Evolutionary conservation across 2,329 filamentous ascomycete genomes (phyloP).

Genomic region (Didymella arachidicola): DNA sequence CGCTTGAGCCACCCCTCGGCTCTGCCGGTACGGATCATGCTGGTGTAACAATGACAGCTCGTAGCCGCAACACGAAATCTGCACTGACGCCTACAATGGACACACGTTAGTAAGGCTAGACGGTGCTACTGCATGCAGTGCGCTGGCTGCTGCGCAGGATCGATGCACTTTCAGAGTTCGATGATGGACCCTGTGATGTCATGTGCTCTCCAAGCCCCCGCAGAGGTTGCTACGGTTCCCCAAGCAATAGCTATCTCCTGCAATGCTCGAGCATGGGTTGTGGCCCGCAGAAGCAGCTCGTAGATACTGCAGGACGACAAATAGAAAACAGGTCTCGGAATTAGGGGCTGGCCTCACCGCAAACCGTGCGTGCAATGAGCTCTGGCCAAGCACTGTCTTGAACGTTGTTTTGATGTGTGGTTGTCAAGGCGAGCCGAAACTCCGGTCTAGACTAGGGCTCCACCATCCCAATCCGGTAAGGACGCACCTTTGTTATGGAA

Average conservation of each 20-base stretch:
- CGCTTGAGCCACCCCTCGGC: slow-evolving; percentile 60
- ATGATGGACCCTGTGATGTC: slow-evolving; percentile 38
- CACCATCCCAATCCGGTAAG: slow-evolving; percentile 27
- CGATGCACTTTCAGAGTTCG: slow-evolving; percentile 10
- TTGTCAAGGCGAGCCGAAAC: slow-evolving; percentile 36
- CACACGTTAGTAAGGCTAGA: not conserved
- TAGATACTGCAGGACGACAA: slow-evolving; percentile 20
- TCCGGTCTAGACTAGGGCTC: slow-evolving; percentile 20
- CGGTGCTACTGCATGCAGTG: slow-evolving; percentile 4
- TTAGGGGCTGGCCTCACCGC: slow-evolving; percentile 30
- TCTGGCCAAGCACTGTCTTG: slow-evolving; percentile 30
- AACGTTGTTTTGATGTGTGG: slow-evolving; percentile 35
- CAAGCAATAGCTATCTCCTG: slow-evolving; percentile 16
- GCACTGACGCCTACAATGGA: slow-evolving; percentile 1
- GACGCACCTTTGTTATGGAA: slow-evolving; percentile 19
- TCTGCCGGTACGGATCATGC: slow-evolving; percentile 57
- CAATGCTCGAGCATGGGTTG: slow-evolving; percentile 8
- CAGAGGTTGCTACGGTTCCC: slow-evolving; percentile 22
- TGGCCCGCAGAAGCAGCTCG: slow-evolving; percentile 10
- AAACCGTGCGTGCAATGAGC: slow-evolving; percentile 24
- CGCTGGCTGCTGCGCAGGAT: slow-evolving; percentile 1
- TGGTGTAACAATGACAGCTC: slow-evolving; percentile 17
- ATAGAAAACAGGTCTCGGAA: slow-evolving; percentile 24
- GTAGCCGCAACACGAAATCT: slow-evolving; percentile 9
- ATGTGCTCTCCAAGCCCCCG: slow-evolving; percentile 21